Conservation (phyloP, 2,329 filamentous ascomycete species). For the Alternaria viburni region DNA sequence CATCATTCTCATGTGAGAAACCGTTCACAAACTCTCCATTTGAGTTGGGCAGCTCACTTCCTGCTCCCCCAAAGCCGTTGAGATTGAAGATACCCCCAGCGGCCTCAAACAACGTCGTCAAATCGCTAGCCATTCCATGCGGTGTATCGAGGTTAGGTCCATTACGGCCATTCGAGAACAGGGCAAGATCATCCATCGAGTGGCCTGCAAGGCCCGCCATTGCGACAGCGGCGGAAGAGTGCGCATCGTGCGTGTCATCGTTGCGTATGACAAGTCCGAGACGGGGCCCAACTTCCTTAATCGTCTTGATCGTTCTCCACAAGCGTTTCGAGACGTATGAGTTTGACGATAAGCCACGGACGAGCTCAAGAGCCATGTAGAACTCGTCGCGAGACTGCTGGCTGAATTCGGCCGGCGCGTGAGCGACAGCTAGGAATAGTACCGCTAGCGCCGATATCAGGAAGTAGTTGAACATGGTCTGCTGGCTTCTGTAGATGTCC, state of each 20-base stretch:
- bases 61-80: conserved; percentile 33
- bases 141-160: conserved; percentile 55
- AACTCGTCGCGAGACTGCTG: conserved; percentile 74
- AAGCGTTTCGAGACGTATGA: conserved; percentile 75
- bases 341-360: conserved; percentile 73
- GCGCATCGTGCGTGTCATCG: conserved; percentile 58
- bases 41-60: conserved; percentile 42
- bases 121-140: conserved; percentile 67
- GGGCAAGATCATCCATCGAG: conserved; percentile 62
- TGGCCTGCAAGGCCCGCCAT: conserved; percentile 71
- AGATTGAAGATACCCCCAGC: conserved; percentile 58
- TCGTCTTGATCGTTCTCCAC: conserved; percentile 73
- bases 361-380: conserved; percentile 76
- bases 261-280: conserved; percentile 64
- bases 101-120: conserved; percentile 69
- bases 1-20: conserved; percentile 65
- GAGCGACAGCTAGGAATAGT: conserved; percentile 76
- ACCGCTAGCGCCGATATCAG: conserved; percentile 76
- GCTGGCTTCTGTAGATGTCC: conserved; percentile 72
- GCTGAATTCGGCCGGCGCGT: conserved; percentile 75
- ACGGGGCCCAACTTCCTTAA: conserved; percentile 74
- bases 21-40: conserved; percentile 53
- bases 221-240: conserved; percentile 67
- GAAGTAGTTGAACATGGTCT: conserved; percentile 83
- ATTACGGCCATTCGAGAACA: conserved; percentile 52